Base-by-base conservation (phyloP, 257 asterid genomes). In the Linaria vulgaris region DNA sequence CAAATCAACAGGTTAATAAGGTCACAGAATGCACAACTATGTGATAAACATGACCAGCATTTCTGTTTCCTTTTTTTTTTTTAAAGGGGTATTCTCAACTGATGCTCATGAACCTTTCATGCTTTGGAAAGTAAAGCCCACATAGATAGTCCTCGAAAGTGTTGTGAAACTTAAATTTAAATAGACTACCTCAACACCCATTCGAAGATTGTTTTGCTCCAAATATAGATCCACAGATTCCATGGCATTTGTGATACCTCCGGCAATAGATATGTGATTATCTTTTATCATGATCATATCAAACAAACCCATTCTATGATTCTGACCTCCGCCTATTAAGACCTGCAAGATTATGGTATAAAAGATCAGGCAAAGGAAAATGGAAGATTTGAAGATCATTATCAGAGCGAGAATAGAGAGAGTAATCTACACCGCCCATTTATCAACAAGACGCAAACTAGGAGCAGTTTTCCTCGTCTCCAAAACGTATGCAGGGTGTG, bases 381-480 rank as follows among this genome's bases (percentile, higher is more conserved):
- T 27, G 12, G 39, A 52, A 11, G 16, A 12, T 19, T 27, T 27
- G 31, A 17, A 43, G 52, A 22, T 38, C 30, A 8, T 39, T 57
- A 65, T 61, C 56, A 12, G 56, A 23, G 45, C 56, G 71, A 56
- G 57, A 67, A 68, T 61, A 51, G 61, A 72, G 74, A 61, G 57
- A 76, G 74, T 55, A 80, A 80, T 85, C 79, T 79, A 70, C 79
- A 94, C 96, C 95, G 97, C 97, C 99, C 99, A 94, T 73, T 94
- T 94, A 72, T 94, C 99, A 86, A 90, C 90, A 82, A 90, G 72
- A 66, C 99, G 91, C 69, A 94, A 82, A 69, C 90, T 91, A 15
- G 97, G 97, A 69, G 97, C 99, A 31, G 97, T 94, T 83, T 94
- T 94, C 67, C 99, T 83, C 14, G 96, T 94, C 79, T 94, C 99